Evolutionary conservation across 1,284 basidiomycete genomes (phyloP).

Genomic region (Fistulina hepatica): DNA sequence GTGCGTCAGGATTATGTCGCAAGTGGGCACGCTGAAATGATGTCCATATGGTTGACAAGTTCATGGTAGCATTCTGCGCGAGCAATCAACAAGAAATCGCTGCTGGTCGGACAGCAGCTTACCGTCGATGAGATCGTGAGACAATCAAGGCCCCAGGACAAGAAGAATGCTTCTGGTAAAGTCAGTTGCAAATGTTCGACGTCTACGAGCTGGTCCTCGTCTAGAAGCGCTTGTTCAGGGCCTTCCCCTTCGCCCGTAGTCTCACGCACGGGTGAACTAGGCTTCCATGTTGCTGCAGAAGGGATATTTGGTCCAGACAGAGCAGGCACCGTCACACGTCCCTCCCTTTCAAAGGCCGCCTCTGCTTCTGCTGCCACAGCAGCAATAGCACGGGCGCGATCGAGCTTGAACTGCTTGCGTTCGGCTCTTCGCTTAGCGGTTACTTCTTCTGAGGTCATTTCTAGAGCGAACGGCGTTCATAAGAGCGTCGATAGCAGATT

Average conservation of each 20-base stretch:
- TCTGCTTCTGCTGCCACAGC: conserved; percentile 67
- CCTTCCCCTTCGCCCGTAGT: conserved; percentile 8
- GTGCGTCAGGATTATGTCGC: conserved; percentile 22
- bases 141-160: conserved; percentile 77
- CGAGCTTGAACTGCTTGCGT: conserved; percentile 83
- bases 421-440: conserved; percentile 77
- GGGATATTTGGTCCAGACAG: conserved; percentile 52
- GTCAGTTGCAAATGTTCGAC: conserved; percentile 91
- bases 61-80: conserved; percentile 40
- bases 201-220: conserved; percentile 38
- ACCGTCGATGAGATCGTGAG: too few species aligned
- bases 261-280: conserved; percentile 20
- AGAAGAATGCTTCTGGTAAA: conserved; percentile 87
- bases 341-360: conserved; percentile 55
- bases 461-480: conserved; percentile 26
- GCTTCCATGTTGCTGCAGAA: conserved; percentile 70
- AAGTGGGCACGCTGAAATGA: conserved; percentile 42
- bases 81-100: too few species aligned
- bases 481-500: conserved; percentile 5
- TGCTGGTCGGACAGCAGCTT: too few species aligned
- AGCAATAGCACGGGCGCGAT: conserved; percentile 73
- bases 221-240: conserved; percentile 26
- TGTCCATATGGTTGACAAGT: conserved; percentile 46
- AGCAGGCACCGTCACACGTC: conserved; percentile 44
- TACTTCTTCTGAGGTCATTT: conserved; percentile 77